Evolutionary conservation across 2,329 filamentous ascomycete genomes (phyloP).

Genomic region (Aspergillus aculeatinus): DNA sequence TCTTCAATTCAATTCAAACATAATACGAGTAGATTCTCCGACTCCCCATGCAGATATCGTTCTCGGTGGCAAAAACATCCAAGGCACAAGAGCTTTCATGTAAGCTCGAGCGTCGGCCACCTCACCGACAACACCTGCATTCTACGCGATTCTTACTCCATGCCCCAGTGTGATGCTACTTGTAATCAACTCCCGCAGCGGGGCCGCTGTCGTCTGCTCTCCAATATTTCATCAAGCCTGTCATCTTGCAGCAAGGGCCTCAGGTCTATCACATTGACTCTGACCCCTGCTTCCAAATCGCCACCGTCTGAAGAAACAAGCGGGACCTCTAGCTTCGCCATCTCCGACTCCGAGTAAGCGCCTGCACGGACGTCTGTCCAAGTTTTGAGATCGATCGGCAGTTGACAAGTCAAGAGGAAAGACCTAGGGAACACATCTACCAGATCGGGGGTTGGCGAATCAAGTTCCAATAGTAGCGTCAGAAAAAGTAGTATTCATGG

Average conservation of each 20-base stretch:
- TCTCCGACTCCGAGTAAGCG: not conserved
- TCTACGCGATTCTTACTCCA: not conserved
- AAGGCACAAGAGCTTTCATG: slow-evolving; percentile 1
- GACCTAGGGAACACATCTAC: not conserved
- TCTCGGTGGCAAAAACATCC: slow-evolving; percentile 11
- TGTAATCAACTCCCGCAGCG: not conserved
- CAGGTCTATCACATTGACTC: slow-evolving; percentile 5
- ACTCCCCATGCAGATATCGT: not conserved
- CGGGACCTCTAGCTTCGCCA: not conserved
- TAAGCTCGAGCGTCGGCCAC: not conserved
- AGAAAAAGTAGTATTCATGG: slow-evolving; percentile 20
- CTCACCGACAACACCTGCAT: not conserved
- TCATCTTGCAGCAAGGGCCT: slow-evolving; percentile 9
- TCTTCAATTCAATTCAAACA: slow-evolving; percentile 1
- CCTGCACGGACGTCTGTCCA: slow-evolving; percentile 12
- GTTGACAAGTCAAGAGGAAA: not conserved
- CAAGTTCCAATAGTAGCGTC: slow-evolving; percentile 6
- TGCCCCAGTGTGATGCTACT: not conserved
- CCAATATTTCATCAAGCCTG: slow-evolving; percentile 7
- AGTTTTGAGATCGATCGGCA: not conserved
- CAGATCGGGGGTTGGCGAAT: slow-evolving; percentile 3
- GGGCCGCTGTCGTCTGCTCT: not conserved
- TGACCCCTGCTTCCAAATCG: slow-evolving; percentile 5
- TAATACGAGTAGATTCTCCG: slow-evolving; percentile 4
- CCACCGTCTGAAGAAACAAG: slow-evolving; percentile 9